phyloP scores from a whole-genome alignment of 225 moss, liverwort and hornwort genomes.

The Physcomitrellopsis africana region DNA sequence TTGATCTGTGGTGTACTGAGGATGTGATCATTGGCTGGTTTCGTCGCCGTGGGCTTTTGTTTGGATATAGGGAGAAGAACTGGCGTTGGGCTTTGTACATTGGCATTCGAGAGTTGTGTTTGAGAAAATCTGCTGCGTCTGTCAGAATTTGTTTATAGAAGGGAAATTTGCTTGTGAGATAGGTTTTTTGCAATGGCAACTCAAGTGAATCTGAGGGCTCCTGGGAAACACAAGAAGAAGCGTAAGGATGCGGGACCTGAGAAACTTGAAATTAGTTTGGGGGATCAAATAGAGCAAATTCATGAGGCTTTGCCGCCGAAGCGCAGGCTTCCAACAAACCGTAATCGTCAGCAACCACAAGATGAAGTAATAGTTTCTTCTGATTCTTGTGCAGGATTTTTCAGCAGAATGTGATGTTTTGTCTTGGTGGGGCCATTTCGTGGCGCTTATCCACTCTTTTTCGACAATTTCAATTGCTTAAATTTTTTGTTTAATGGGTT shows the following conservation, averaged over 20 bases:
- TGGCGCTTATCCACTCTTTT: neutral
- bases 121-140: neutral
- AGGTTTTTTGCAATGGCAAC: constrained; percentile 40
- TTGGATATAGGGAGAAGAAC: neutral
- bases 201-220: constrained; percentile 55
- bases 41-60: neutral
- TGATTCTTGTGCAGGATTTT: neutral
- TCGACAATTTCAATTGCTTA: neutral
- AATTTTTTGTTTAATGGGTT: neutral
- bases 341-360: constrained; percentile 63
- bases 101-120: too few species aligned
- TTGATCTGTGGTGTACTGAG: too few species aligned
- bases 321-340: constrained; percentile 57
- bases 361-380: constrained; percentile 54
- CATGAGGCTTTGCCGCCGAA: constrained; percentile 64
- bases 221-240: constrained; percentile 63
- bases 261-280: constrained; percentile 67
- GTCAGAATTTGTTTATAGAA: neutral
- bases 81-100: too few species aligned
- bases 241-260: constrained; percentile 68
- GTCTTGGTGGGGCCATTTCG: neutral
- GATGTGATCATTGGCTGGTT: too few species aligned
- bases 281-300: constrained; percentile 72
- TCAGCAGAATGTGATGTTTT: neutral
- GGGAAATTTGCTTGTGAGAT: neutral